phyloP scores from a whole-genome alignment of 1,284 basidiomycete species.

The Irpex sp. region DNA sequence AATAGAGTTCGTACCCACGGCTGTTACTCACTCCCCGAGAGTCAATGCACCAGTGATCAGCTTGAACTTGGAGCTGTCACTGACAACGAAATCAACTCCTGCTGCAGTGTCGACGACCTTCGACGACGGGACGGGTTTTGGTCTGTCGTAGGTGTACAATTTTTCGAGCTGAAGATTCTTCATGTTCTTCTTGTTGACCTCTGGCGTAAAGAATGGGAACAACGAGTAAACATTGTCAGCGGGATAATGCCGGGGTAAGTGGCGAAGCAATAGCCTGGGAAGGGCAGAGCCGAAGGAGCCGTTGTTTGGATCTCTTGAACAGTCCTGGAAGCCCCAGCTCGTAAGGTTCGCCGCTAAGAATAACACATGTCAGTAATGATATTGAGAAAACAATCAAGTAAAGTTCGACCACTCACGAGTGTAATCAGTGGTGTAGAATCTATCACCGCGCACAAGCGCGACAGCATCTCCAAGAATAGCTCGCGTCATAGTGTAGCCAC shows the following conservation, averaged over 20 bases:
- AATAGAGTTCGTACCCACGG: too few species aligned
- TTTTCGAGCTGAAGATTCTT: constrained; percentile 49
- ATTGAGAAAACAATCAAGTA: constrained; percentile 1
- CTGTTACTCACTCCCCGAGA: not conserved
- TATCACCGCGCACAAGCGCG: constrained; percentile 47
- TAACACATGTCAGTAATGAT: not conserved
- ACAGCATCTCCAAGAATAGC: constrained; percentile 85
- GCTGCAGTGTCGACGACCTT: constrained; percentile 40
- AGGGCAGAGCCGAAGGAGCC: constrained; percentile 73
- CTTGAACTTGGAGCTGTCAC: constrained; percentile 36
- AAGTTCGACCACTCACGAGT: constrained; percentile 33
- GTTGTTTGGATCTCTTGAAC: constrained; percentile 57
- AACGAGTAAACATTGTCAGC: constrained; percentile 70
- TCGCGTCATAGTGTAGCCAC: constrained; percentile 85
- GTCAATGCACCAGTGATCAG: constrained; percentile 12
- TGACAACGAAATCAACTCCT: constrained; percentile 39
- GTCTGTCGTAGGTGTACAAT: constrained; percentile 53
- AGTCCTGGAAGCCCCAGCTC: constrained; percentile 74
- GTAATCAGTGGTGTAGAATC: constrained; percentile 20
- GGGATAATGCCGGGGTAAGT: constrained; percentile 67
- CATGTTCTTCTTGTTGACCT: constrained; percentile 57
- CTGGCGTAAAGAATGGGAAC: constrained; percentile 80
- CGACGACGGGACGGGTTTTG: constrained; percentile 31
- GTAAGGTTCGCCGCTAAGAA: constrained; percentile 65
- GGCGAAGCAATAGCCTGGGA: constrained; percentile 67